Evolutionary conservation across 345 rosid genomes (phyloP).

Genomic region (Cochlearia excelsa): DNA sequence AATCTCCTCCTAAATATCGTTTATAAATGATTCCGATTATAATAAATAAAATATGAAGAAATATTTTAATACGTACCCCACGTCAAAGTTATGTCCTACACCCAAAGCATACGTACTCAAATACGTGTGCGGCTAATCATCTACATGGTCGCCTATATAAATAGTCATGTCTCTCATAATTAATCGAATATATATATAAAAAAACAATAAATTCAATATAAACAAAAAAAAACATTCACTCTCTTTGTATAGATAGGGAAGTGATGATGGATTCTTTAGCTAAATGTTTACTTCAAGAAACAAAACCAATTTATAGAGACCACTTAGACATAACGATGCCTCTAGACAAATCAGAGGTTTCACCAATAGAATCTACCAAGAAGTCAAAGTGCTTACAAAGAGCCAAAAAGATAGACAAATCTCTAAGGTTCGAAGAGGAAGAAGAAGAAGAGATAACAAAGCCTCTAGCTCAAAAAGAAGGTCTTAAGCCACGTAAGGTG

Average conservation of each 20-base stretch:
- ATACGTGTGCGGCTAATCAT: too few relatives aligned
- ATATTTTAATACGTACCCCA: too few relatives aligned
- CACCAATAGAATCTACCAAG: slow-evolving; percentile 20
- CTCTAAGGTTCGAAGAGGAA: slow-evolving; percentile 37
- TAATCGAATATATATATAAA: too few relatives aligned
- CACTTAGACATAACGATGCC: slow-evolving; percentile 30
- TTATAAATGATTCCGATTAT: too few relatives aligned
- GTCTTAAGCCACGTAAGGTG: slow-evolving; percentile 27
- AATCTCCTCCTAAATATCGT: too few relatives aligned
- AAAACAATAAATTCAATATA: too few relatives aligned
- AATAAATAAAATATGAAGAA: too few relatives aligned
- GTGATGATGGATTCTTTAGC: slow-evolving; percentile 28
- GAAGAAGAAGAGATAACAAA: slow-evolving; percentile 23
- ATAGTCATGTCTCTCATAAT: too few relatives aligned
- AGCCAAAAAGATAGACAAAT: slow-evolving; percentile 30
- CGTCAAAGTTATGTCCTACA: too few relatives aligned
- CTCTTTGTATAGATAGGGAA: background rate
- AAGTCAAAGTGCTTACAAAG: slow-evolving; percentile 28
- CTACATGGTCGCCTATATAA: too few relatives aligned
- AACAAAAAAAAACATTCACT: too few relatives aligned
- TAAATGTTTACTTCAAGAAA: slow-evolving; percentile 28
- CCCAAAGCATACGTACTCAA: too few relatives aligned
- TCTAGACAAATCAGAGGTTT: slow-evolving; percentile 21
- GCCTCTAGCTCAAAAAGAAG: slow-evolving; percentile 25
- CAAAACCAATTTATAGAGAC: slow-evolving; percentile 24